Base-by-base conservation (phyloP, 2,329 filamentous ascomycete species). In the Helminthosporium solani region DNA sequence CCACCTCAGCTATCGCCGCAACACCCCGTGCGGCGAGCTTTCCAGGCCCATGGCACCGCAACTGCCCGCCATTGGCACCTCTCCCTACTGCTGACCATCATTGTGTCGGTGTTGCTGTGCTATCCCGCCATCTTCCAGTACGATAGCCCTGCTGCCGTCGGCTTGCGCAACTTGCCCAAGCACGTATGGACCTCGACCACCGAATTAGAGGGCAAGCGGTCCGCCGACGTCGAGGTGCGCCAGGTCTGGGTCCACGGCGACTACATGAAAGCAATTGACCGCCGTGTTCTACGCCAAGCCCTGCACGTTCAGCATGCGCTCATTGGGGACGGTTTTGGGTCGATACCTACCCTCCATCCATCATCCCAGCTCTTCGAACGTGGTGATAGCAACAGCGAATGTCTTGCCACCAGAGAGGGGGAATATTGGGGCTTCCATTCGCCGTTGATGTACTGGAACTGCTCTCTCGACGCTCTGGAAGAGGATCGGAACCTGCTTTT, bases 121-220 rank as follows among this genome's bases (percentile, higher is more conserved):
- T 91, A 89, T 60, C 87, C 87, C 7, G 84, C 88, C 42, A 79
- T 87, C 16, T 90, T 89, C 63, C 80, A 91, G 40, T 86, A 86
- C 67, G 84, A 81, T 61, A 84, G 87, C 67, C 85, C 86, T 54
- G 82, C 82, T 57, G 86, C 83, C 61, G 84, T 85, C 54, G 81
- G 84, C 19, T 85, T 86, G 39, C 86, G 84, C 42, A 86, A 84
- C 51, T 74, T 90, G 7, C 87, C 88, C 23, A 84, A 86, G 61
- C 86, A 91, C 79, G 87, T 88, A 56, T 92, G 88, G 88, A 90
- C 87, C 20, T 85, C 85, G 30, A 86, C 85, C 5, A 81, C 83
- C 49, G 81, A 84, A 21, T 74, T 87, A 43, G 71, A 79, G 28
- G 79, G 80, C 38, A 74, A 74, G 43, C 69, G 71, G 3, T 63